phyloP scores from a whole-genome alignment of 2,329 filamentous ascomycete species.

The Clarireedia hainanense region DNA sequence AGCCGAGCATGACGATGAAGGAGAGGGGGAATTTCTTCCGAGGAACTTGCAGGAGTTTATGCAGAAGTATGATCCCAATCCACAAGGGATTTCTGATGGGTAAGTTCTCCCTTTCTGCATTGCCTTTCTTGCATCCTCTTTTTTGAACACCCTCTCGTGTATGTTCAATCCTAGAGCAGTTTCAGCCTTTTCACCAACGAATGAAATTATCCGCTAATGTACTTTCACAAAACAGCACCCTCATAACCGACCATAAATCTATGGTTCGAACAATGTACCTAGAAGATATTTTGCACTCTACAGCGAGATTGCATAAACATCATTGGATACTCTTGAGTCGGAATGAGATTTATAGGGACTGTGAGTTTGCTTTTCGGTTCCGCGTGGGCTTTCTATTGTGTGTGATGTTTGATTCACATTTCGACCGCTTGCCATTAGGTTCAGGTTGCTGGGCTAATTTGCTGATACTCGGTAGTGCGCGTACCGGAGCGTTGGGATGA shows the following conservation, averaged over 20 bases:
- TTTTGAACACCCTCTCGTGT: no score
- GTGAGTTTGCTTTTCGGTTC: slow-evolving; percentile 3
- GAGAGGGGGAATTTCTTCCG: not conserved
- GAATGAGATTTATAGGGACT: slow-evolving; percentile 13
- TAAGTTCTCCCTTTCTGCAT: not conserved
- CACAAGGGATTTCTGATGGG: not conserved
- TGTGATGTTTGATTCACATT: no score
- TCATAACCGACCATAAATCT: not conserved
- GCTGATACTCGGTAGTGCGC: slow-evolving; percentile 2
- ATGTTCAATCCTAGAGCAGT: no score
- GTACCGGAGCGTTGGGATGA: slow-evolving; percentile 10
- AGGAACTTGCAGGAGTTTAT: slow-evolving; percentile 7
- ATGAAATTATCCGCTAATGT: no score
- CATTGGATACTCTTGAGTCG: slow-evolving; percentile 13
- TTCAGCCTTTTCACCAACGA: no score
- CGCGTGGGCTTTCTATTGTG: not conserved
- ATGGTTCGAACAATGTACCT: slow-evolving; percentile 13
- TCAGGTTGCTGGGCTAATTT: not conserved
- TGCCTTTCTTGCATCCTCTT: not conserved
- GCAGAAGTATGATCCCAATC: slow-evolving; percentile 13
- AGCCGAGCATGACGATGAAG: no score
- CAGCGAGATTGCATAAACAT: slow-evolving; percentile 14
- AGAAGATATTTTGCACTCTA: slow-evolving; percentile 14
- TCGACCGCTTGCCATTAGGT: not conserved
- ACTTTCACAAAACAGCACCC: no score